phyloP scores from a whole-genome alignment of 2,329 filamentous ascomycete genomes.

The Fusarium bactridioides region DNA sequence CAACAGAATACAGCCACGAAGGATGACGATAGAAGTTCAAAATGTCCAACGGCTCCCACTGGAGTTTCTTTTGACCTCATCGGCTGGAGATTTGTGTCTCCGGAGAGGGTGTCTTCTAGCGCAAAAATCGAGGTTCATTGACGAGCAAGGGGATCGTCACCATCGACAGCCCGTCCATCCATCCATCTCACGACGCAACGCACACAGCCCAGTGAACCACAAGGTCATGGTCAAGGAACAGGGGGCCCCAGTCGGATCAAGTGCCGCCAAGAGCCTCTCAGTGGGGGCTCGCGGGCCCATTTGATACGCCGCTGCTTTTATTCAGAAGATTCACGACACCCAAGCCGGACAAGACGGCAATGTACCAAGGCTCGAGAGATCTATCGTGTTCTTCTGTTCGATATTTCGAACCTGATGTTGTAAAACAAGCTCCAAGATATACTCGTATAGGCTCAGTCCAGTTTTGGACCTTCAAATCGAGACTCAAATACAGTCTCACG shows the following conservation, averaged over 20 bases:
- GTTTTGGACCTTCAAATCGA: background rate
- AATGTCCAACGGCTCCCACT: background rate
- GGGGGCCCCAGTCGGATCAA: constrained; percentile 19
- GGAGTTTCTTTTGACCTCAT: constrained; percentile 23
- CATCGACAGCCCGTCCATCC: constrained; percentile 1
- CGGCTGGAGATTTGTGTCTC: constrained; percentile 23
- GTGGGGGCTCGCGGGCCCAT: constrained; percentile 32
- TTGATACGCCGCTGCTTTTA: constrained; percentile 30
- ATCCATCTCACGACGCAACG: constrained; percentile 1
- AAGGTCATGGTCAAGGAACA: background rate
- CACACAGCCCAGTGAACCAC: background rate
- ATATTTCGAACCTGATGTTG: background rate
- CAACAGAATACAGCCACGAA: background rate
- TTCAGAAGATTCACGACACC: constrained; percentile 17
- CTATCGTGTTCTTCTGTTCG: background rate
- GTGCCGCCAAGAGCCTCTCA: constrained; percentile 31
- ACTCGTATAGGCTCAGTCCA: background rate
- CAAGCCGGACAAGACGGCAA: constrained; percentile 32
- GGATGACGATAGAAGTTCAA: background rate
- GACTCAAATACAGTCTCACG: background rate
- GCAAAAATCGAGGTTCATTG: constrained; percentile 2
- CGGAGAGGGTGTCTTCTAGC: constrained; percentile 13
- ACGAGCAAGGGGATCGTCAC: constrained; percentile 16
- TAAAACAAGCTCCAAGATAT: background rate
- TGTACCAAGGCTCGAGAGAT: background rate